These are phyloP conservation scores for Murraya paniculata DNA, from an alignment of 345 rosid species.

Conservation along the genomic window DNA sequence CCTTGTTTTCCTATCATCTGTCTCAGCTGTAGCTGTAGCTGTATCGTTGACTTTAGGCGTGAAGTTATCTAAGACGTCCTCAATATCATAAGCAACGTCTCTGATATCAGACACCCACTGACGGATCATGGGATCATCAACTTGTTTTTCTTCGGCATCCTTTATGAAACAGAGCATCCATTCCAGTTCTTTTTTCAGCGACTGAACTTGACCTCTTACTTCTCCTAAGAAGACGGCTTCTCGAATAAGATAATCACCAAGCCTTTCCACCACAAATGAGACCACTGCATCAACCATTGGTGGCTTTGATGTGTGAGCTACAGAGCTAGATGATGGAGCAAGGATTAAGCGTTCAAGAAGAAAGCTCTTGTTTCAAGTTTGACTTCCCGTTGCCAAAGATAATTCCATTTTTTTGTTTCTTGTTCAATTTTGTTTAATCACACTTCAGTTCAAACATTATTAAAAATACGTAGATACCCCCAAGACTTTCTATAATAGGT, in stretches of 20 bases:
- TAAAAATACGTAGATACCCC: no score
- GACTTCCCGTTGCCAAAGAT: neutral
- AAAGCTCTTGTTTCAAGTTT: neutral
- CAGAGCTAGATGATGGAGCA: neutral
- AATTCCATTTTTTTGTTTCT: no score
- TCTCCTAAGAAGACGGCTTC: conserved; percentile 9
- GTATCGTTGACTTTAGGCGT: neutral
- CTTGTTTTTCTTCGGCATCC: conserved; percentile 36
- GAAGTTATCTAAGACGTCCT: conserved; percentile 29
- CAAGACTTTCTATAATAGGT: no score
- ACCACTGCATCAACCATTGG: conserved; percentile 28
- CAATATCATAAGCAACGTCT: conserved; percentile 34
- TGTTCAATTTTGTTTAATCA: no score
- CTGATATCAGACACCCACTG: conserved; percentile 35
- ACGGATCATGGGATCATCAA: conserved; percentile 25
- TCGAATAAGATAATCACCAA: conserved; percentile 21
- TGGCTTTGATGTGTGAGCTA: neutral
- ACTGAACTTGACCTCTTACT: conserved; percentile 18
- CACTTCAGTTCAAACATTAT: no score
- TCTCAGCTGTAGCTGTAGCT: neutral
- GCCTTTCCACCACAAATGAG: conserved; percentile 27
- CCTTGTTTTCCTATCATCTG: no score
- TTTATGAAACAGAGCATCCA: conserved; percentile 31
- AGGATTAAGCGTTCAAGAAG: neutral
- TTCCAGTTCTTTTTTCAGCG: conserved; percentile 30